phyloP scores from a whole-genome alignment of 768 basidiomycete genomes.

The Russula virescens region DNA sequence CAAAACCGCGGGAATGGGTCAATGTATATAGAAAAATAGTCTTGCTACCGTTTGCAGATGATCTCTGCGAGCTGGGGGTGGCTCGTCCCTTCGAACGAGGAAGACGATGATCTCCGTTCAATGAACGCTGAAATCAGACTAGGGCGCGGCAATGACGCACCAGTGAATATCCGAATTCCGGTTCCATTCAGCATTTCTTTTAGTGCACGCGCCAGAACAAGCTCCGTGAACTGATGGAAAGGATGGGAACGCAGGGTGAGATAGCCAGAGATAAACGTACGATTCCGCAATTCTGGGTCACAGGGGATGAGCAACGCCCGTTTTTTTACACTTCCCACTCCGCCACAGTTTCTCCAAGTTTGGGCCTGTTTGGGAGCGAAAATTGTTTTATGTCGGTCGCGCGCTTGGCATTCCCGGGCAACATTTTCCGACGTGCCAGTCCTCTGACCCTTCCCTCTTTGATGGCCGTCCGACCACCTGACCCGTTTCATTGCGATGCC shows the following conservation, averaged over 20 bases:
- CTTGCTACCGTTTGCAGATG: conserved; percentile 77
- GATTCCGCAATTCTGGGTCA: neutral
- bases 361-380: conserved; percentile 5
- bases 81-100: conserved; percentile 65
- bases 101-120: neutral
- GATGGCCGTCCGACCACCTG: too few relatives aligned
- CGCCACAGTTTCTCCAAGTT: conserved; percentile 10
- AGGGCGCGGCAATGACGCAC: conserved; percentile 31
- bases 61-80: conserved; percentile 94
- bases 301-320: neutral
- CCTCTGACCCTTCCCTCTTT: neutral
- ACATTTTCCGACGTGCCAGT: neutral
- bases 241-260: neutral
- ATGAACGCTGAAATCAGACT: neutral
- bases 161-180: conserved; percentile 55
- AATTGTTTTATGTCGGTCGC: neutral
- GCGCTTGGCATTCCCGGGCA: too few relatives aligned
- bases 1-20: neutral
- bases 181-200: conserved; percentile 48
- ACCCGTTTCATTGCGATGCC: neutral
- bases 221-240: conserved; percentile 28
- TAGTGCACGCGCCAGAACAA: conserved; percentile 20
- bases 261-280: neutral
- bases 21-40: conserved; percentile 2
- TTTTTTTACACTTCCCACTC: neutral